Percentiles rank a stretch among this genome's conserved stretches.
These are phyloP conservation scores for Globisporangium ultimum DNA, from an alignment of 352 stramenopile species.

Conservation along the genomic window DNA sequence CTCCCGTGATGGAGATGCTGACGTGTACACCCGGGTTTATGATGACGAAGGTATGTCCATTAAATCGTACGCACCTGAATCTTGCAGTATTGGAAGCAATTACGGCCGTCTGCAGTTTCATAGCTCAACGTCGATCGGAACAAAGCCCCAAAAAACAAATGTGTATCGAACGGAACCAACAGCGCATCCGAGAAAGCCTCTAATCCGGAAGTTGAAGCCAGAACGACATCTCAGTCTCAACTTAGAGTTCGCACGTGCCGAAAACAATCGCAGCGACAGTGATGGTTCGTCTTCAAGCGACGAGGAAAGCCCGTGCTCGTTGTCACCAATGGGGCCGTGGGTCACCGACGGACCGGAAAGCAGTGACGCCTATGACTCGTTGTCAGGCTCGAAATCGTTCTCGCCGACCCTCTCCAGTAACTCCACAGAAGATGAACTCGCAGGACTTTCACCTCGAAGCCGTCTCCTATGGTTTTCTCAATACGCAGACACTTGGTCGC, in stretches of 20 bases:
- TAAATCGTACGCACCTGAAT: slow-evolving; percentile 8
- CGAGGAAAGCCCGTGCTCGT: slow-evolving; percentile 12
- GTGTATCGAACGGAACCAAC: not conserved
- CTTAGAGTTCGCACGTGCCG: slow-evolving; percentile 1
- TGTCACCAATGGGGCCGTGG: slow-evolving; percentile 57
- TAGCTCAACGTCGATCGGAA: slow-evolving; percentile 1
- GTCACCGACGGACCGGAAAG: slow-evolving; percentile 11
- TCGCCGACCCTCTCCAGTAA: slow-evolving; percentile 2
- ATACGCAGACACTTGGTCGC: slow-evolving; percentile 18
- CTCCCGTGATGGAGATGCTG: not conserved
- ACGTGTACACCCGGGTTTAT: not conserved
- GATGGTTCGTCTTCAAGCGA: slow-evolving; percentile 6
- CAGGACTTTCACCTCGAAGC: slow-evolving; percentile 50
- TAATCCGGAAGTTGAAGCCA: not conserved
- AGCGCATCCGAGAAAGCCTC: not conserved
- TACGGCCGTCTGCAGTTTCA: not conserved
- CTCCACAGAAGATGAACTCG: slow-evolving; percentile 13
- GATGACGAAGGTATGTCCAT: slow-evolving; percentile 14
- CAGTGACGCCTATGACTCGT: slow-evolving; percentile 12
- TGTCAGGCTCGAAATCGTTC: not conserved
- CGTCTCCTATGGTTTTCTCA: slow-evolving; percentile 62
- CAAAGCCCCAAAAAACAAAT: not conserved
- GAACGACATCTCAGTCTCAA: not conserved
- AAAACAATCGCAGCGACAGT: slow-evolving; percentile 9
- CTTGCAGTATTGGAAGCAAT: not conserved